Conservation (phyloP, 805 yeast genomes). For the Metschnikowia dekortorum region DNA sequence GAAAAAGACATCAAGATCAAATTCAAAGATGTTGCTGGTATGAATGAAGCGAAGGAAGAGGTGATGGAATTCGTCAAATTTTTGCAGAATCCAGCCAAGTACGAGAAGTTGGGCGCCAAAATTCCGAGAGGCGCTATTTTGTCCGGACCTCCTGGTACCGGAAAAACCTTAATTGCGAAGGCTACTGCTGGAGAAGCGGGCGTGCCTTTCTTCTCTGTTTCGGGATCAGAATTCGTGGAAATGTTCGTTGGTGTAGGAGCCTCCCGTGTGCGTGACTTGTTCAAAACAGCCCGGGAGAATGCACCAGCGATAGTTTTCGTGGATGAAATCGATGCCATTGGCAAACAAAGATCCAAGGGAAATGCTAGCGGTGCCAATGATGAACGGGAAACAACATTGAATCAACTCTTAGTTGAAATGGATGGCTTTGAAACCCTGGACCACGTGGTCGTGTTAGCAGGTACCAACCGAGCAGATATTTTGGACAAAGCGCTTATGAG, state of each 20-base stretch:
- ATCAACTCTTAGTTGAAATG: slow-evolving; percentile 91
- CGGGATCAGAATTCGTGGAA: slow-evolving; percentile 94
- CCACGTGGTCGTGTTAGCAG: slow-evolving; percentile 90
- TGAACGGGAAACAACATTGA: slow-evolving; percentile 89
- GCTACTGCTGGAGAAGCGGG: slow-evolving; percentile 98
- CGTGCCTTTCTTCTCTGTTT: slow-evolving; percentile 86
- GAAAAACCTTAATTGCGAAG: slow-evolving; percentile 87
- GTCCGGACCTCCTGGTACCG: slow-evolving; percentile 97
- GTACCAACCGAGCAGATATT: slow-evolving; percentile 91
- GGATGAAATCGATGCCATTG: slow-evolving; percentile 95
- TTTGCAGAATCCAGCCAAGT: slow-evolving; percentile 77
- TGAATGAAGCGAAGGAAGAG: slow-evolving; percentile 91
- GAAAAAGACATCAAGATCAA: slow-evolving; percentile 77
- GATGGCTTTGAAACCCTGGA: slow-evolving; percentile 88
- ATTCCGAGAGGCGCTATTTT: slow-evolving; percentile 93
- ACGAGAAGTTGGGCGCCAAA: slow-evolving; percentile 86
- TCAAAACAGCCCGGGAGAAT: slow-evolving; percentile 82
- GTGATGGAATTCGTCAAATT: slow-evolving; percentile 93
- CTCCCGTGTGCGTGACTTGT: slow-evolving; percentile 86
- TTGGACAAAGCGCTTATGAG: slow-evolving; percentile 85
- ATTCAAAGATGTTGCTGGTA: slow-evolving; percentile 90
- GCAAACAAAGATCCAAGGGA: slow-evolving; percentile 74
- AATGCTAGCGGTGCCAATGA: slow-evolving; percentile 73
- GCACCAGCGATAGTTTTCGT: slow-evolving; percentile 90
- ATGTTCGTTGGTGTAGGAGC: slow-evolving; percentile 98